Base-by-base conservation (phyloP, 2,329 filamentous ascomycete species). In the Exserohilum turcica region DNA sequence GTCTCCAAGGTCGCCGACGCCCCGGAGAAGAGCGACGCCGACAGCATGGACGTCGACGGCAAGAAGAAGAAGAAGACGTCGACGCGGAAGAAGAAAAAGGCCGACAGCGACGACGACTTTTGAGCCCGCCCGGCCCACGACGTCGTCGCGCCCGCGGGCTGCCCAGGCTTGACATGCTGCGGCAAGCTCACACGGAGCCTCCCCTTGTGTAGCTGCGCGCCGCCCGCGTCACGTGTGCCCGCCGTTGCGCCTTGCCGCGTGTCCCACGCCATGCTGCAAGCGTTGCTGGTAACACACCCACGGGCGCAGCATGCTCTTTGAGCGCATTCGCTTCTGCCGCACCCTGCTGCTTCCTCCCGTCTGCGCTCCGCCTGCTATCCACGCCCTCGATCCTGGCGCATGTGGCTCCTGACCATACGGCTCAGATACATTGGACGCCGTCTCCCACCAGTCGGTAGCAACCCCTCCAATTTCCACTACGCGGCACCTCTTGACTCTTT, bases 1-100 rank as follows among this genome's bases (percentile, higher is more conserved):
- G 92, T 96, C 46, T 83, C 86, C 65, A 93, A 93, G 71, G 88
- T 97, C 0, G 89, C 85, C 2, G 87, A 90, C 62, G 82, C 83
- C 54, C 80, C 84, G 0, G 59, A 79, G 62, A 78, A 83, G 47
- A 77, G 74, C 48, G 79, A 80, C 48, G 74, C 75, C n/a, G 79
- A 74, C 16, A 55, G 61, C 31, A 70, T 70, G 64, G 71, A 72
- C 9, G 77, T 59, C 72, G 79, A 68, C 67, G 65, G 65, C 60
- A 76, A 77, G 54, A 80, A 78, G 68, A 80, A 78, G 68, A 77
- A 74, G 63, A 81, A 80, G 67, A 46, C 62, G 4, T 48, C 66
- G 6, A 67, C 66, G 29, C 60, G 71, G 56, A 73, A 65, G 54
- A 75, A 71, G 65, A 74, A 73, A 61, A 75, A 74, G 61, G 59